These are phyloP conservation scores for Neonectria punicea DNA, from an alignment of 2,329 filamentous ascomycete genomes.

Conservation along the genomic window DNA sequence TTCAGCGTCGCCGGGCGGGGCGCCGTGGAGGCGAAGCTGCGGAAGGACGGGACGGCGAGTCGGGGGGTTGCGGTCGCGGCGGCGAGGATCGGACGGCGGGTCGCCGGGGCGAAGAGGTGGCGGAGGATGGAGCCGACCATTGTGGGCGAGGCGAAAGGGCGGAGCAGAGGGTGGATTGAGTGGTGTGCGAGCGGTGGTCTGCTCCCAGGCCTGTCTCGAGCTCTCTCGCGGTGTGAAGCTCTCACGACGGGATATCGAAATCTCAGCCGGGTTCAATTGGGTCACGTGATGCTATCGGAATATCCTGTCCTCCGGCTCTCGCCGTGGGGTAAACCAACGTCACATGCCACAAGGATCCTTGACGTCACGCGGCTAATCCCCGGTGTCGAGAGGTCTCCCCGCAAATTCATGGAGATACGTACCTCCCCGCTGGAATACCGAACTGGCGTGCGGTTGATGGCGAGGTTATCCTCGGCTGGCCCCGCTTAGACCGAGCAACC, in stretches of 20 bases:
- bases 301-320: conserved; percentile 16
- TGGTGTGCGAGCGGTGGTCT: conserved; percentile 13
- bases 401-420: conserved; percentile 15
- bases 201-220: conserved; percentile 27
- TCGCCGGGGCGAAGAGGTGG: conserved; percentile 48
- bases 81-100: conserved; percentile 42
- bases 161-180: neutral
- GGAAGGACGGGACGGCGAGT: conserved; percentile 42
- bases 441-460: neutral
- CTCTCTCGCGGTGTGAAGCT: conserved; percentile 30
- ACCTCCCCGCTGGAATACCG: conserved; percentile 11
- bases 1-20: conserved; percentile 72
- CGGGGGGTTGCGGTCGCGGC: conserved; percentile 41
- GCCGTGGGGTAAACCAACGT: conserved; percentile 11
- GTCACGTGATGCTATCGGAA: conserved; percentile 33
- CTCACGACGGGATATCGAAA: conserved; percentile 34
- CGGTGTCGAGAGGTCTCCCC: conserved; percentile 30
- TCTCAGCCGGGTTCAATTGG: conserved; percentile 32
- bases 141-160: conserved; percentile 38
- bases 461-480: conserved; percentile 32
- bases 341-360: conserved; percentile 37
- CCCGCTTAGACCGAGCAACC: conserved; percentile 19
- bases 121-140: conserved; percentile 52
- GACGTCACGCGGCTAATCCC: conserved; percentile 45
- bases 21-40: conserved; percentile 68